Base-by-base conservation (phyloP, 306 rosid species). In the Dalbergia cochinchinensis region DNA sequence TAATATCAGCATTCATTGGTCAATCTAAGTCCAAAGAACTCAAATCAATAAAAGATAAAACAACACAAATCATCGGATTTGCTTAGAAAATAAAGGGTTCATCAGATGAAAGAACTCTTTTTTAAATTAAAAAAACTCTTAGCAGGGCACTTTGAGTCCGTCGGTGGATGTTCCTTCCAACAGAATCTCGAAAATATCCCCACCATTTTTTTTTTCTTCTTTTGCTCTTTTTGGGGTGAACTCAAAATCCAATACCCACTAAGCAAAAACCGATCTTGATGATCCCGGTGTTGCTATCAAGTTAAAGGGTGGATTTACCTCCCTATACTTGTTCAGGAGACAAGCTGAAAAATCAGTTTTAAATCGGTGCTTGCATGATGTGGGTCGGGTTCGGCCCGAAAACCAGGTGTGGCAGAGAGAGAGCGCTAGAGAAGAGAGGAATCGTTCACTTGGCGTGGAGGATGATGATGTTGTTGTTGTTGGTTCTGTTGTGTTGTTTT, bases 81-180 rank as follows among this genome's bases (percentile, higher is more conserved):
- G 10, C 33, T 61, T 47, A 74, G 54, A 65, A n/a, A 59, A 41
- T 37, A 15, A 62, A 18, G 48, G 47, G 47, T 42, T 15, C 42
- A 50, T 75, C 11, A 10, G 19, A 7, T 35, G 3, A 37, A 74
- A 5, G 50, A 50, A 51, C 58, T 3, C 0, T 48, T 12, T 11
- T 10, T 0, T 15, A 6, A 54, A 54, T 6, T 0, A 16, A 6
- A 0, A 73, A 62, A 74, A 54, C 44, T 82, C 92, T 89, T 87
- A 95, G 98, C 55, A 95, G 64, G 11, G 98, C 98, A 60, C 99
- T 95, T 77, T 93, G 99, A 19, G 92, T 90, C n/a, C 99, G 90
- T 67, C 99, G 92, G 86, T 95, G 99, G 31, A 80, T 83, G 60
- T 81, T 79, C 82, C 91, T 90, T 79, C 92, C 88, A 66, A 78